Evolutionary conservation across 176 grass and related monocot genomes (phyloP).

Genomic region (Elaeis guineensis): DNA sequence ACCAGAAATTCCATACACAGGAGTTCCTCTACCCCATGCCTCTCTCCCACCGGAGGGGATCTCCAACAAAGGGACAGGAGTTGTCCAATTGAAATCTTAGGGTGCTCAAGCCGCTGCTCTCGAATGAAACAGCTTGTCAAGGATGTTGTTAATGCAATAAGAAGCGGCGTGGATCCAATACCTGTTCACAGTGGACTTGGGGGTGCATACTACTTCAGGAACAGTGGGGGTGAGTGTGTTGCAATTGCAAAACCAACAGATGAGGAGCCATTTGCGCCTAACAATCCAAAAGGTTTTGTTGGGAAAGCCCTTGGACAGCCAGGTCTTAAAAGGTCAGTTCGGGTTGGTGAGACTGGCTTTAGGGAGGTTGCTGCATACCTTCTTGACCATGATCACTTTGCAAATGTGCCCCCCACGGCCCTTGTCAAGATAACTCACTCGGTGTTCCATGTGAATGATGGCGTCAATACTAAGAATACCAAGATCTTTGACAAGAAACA

Average conservation of each 20-base stretch:
- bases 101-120: conserved; percentile 8
- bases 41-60: not conserved
- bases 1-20: conserved; percentile 11
- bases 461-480: not conserved
- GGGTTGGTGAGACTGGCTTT: conserved; percentile 11
- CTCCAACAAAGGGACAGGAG: conserved; percentile 3
- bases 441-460: conserved; percentile 13
- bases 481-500: not conserved
- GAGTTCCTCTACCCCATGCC: conserved; percentile 16
- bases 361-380: conserved; percentile 22
- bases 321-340: conserved; percentile 15
- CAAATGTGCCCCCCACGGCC: conserved; percentile 14
- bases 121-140: conserved; percentile 13
- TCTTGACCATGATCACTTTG: conserved; percentile 11
- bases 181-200: conserved; percentile 16
- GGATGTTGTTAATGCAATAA: conserved; percentile 9
- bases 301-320: conserved; percentile 18
- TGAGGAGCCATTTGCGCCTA: conserved; percentile 18
- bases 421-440: conserved; percentile 21
- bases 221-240: conserved; percentile 4
- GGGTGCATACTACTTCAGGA: conserved; percentile 19
- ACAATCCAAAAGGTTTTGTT: conserved; percentile 21
- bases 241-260: conserved; percentile 19
- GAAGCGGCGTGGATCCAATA: conserved; percentile 4
- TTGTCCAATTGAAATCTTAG: conserved; percentile 15